These are phyloP conservation scores for Kurtzmaniella quercitrusa DNA, from an alignment of 1,139 yeast genomes.

Conservation along the genomic window DNA sequence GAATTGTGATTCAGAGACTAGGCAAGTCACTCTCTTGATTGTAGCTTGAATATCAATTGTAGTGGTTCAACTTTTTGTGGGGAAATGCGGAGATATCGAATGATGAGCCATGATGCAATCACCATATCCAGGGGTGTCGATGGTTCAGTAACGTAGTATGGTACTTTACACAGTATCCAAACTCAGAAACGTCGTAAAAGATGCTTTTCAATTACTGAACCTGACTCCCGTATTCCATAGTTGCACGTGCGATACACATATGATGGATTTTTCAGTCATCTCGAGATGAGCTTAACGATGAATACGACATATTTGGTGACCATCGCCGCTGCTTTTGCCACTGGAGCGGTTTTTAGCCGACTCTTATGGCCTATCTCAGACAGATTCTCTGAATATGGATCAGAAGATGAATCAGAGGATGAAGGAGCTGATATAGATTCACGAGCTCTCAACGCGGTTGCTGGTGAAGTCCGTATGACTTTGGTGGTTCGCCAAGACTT, in stretches of 20 bases:
- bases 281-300: not conserved
- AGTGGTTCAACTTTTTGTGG: not conserved
- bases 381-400: slow-evolving; percentile 21
- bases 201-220: too few relatives aligned
- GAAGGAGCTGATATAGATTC: slow-evolving; percentile 56
- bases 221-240: not conserved
- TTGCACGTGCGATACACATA: not conserved
- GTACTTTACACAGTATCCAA: too few relatives aligned
- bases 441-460: slow-evolving; percentile 51
- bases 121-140: too few relatives aligned
- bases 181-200: too few relatives aligned
- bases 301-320: not conserved
- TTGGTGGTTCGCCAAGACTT: slow-evolving; percentile 84
- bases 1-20: too few relatives aligned
- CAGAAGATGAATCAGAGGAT: slow-evolving; percentile 41
- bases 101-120: not conserved
- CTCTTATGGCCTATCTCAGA: not conserved
- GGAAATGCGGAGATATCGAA: not conserved
- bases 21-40: too few relatives aligned
- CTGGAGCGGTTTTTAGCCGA: not conserved
- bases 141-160: too few relatives aligned
- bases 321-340: not conserved
- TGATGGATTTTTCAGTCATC: not conserved
- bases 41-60: too few relatives aligned
- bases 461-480: slow-evolving; percentile 85